Percentiles rank a stretch among this genome's conserved stretches.
Evolutionary conservation across 306 rosid genomes (phyloP).

Genomic region (Calophaca sinica): DNA sequence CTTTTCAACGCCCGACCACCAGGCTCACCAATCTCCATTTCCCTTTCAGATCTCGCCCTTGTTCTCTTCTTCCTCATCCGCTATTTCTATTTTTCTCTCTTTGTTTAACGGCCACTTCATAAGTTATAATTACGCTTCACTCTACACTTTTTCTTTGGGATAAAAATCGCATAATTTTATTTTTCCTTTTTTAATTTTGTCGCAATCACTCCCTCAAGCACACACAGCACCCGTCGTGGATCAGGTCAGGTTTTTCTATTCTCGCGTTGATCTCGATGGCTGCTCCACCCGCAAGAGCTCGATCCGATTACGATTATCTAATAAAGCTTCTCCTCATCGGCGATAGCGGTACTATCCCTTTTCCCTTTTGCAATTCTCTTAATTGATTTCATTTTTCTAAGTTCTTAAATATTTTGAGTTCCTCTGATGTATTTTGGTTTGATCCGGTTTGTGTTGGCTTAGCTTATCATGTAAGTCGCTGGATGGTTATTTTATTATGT

Average conservation of each 20-base stretch:
- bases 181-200: slow-evolving; percentile 1
- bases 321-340: slow-evolving; percentile 94
- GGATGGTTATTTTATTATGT: neutral
- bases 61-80: slow-evolving; percentile 45
- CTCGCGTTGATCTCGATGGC: slow-evolving; percentile 56
- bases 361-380: neutral
- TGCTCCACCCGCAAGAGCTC: slow-evolving; percentile 90
- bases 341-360: slow-evolving; percentile 76
- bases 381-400: neutral
- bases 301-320: slow-evolving; percentile 92
- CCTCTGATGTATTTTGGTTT: neutral
- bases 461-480: neutral
- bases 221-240: slow-evolving; percentile 6
- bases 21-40: slow-evolving; percentile 45
- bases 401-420: neutral
- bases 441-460: slow-evolving; percentile 25
- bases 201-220: neutral
- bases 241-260: slow-evolving; percentile 42
- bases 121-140: neutral
- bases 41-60: slow-evolving; percentile 57
- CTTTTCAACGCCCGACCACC: slow-evolving; percentile 62
- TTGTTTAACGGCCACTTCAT: neutral
- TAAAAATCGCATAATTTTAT: neutral
- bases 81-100: slow-evolving; percentile 26
- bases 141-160: neutral